A percentile compares a stretch with the other conserved stretches of the same genome.
Evolutionary conservation across 768 basidiomycete genomes (phyloP).

Genomic region (Pleurotus giganteus): DNA sequence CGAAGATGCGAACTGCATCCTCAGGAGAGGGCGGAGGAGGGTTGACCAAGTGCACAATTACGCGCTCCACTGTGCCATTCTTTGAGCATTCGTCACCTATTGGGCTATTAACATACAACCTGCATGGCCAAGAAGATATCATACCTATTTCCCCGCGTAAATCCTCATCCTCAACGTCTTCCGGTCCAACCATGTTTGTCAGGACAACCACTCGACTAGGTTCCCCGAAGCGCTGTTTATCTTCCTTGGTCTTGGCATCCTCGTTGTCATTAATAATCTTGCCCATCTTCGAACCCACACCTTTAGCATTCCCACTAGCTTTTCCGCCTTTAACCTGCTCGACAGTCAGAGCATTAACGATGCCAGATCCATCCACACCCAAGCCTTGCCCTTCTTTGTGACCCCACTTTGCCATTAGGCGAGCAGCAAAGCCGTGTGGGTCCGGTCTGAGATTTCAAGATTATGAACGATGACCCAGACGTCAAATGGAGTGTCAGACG

Average conservation of each 20-base stretch:
- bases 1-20: constrained; percentile 91
- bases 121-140: constrained; percentile 17
- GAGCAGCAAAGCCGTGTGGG: constrained; percentile 75
- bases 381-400: constrained; percentile 93
- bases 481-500: background rate
- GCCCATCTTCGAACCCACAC: constrained; percentile 70
- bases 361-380: constrained; percentile 80
- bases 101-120: background rate
- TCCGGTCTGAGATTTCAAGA: constrained; percentile 40
- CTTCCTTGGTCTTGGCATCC: constrained; percentile 74
- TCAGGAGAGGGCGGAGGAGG: constrained; percentile 63
- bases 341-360: constrained; percentile 85
- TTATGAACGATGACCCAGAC: background rate
- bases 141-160: constrained; percentile 84
- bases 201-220: constrained; percentile 88
- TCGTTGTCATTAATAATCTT: constrained; percentile 91
- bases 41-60: constrained; percentile 75
- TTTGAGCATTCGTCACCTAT: constrained; percentile 88
- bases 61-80: constrained; percentile 90
- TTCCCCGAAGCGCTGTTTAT: constrained; percentile 80
- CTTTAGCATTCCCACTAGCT: constrained; percentile 28
- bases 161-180: constrained; percentile 85
- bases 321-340: constrained; percentile 58
- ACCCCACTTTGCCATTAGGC: constrained; percentile 95
- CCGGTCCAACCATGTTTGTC: constrained; percentile 83